Evolutionary conservation across 441 rosid species (phyloP).

Genomic region (Pelargonium cotyledonis): DNA sequence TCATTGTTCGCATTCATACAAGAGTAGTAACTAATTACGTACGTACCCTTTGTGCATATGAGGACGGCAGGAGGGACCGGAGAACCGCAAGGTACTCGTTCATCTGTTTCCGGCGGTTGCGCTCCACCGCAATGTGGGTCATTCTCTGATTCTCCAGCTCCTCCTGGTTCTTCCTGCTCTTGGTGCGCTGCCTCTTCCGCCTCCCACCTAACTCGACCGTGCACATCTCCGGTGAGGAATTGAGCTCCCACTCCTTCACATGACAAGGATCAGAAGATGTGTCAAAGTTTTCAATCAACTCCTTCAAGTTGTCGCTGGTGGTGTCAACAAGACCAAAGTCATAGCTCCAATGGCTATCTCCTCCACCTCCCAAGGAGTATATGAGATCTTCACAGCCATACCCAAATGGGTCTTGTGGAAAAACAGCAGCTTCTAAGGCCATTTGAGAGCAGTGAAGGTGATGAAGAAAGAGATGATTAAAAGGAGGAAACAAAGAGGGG

Average conservation of each 20-base stretch:
- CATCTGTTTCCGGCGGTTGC: conserved; percentile 26
- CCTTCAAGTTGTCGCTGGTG: neutral
- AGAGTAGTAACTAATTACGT: too few relatives aligned
- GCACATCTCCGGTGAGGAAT: conserved; percentile 19
- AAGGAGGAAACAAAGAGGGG: neutral
- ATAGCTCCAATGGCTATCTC: conserved; percentile 16
- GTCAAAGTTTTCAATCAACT: neutral
- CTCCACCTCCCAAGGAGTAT: conserved; percentile 22
- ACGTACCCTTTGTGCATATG: conserved; percentile 14
- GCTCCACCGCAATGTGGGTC: conserved; percentile 25
- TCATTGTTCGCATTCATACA: too few relatives aligned
- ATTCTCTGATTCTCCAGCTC: conserved; percentile 23
- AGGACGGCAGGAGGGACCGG: conserved; percentile 20
- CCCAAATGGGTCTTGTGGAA: conserved; percentile 39
- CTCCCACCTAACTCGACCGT: conserved; percentile 26
- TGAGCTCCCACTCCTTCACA: too few relatives aligned
- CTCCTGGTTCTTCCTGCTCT: conserved; percentile 17
- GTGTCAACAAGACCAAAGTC: conserved; percentile 6
- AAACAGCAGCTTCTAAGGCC: conserved; percentile 43
- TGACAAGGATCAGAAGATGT: conserved; percentile 24
- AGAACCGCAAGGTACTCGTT: conserved; percentile 23
- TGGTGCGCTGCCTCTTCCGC: conserved; percentile 28
- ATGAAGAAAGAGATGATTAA: too few relatives aligned
- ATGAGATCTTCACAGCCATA: conserved; percentile 30
- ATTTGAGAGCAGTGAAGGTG: too few relatives aligned